phyloP scores from a whole-genome alignment of 2,329 filamentous ascomycete species.

The Arthrobotrys pseudoclavata region DNA sequence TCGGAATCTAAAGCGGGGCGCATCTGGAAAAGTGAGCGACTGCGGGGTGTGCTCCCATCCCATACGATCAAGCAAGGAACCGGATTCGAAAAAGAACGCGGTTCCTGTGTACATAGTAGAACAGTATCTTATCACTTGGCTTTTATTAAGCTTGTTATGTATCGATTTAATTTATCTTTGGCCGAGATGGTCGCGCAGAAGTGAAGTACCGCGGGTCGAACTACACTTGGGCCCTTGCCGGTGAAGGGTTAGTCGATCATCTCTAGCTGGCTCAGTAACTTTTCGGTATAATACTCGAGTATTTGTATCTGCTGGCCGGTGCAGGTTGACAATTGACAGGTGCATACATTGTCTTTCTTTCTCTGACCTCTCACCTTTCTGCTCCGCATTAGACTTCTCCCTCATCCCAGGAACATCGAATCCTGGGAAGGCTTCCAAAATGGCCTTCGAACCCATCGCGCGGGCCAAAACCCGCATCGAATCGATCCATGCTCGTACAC shows the following conservation, averaged over 20 bases:
- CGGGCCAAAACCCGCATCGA: conserved; percentile 32
- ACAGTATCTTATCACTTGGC: conserved; percentile 19
- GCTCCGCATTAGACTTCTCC: too few species aligned
- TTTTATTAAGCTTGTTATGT: conserved; percentile 34
- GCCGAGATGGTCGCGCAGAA: neutral
- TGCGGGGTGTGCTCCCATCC: too few species aligned
- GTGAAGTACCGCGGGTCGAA: neutral
- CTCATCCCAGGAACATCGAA: neutral
- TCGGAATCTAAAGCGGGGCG: neutral
- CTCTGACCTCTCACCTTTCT: too few species aligned
- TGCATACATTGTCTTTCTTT: too few species aligned
- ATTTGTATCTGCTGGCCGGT: too few species aligned
- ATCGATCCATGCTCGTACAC: conserved; percentile 48
- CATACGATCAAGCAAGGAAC: too few species aligned
- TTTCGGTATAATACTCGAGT: neutral
- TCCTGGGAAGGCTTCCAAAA: neutral
- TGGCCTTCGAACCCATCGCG: conserved; percentile 20
- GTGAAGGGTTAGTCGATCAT: neutral
- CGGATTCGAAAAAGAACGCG: neutral
- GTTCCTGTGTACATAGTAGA: neutral
- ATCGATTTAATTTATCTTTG: conserved; percentile 1
- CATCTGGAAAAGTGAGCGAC: neutral
- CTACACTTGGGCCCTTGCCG: too few species aligned
- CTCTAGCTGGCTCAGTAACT: neutral
- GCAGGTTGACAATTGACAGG: too few species aligned